Base-by-base conservation (phyloP, 495 filamentous ascomycete species). In the Xylaria nigripes region DNA sequence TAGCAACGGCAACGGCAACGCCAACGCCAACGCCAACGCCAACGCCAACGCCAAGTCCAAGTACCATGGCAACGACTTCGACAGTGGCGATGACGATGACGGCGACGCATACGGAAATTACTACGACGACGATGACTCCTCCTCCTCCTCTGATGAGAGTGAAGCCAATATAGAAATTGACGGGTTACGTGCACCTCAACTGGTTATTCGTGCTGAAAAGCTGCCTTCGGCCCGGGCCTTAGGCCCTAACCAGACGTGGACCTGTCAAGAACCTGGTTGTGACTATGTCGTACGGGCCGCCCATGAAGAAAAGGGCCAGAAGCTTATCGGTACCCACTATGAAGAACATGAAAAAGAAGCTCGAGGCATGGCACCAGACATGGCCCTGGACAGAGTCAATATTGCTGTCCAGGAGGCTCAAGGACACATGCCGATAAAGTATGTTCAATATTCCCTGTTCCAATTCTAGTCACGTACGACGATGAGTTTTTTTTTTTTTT, bases 201-300 rank as follows among this genome's bases (percentile, higher is more conserved):
- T 78, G 38, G 61, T 75, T 16, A 62, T 76, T 30, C 61, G 64
- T 50, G 63, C 76, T 36, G 74, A 77, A 36, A 70, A 63, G 45
- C 53, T 75, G 45, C 76, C 72, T 18, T 76, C 69, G 29, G 72
- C 63, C 49, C 69, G 62, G 1, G 70, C 70, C 19, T 72, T 77
- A 48, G 76, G 76, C 1, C 80, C 81, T 7, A 75, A 83, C 43
- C 81, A 86, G 44, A 78, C 78, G 1, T 92, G 87, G 86, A 71
- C 70, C 10, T 94, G 89, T 61, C 76, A 79, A 25, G 77, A 87
- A 51, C 79, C 81, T 30, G 85, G 78, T 24, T 94, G 89, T 65
- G 63, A 64, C 24, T 80, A 83, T 50, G 71, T 82, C 27, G 77
- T 89, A 21, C 76, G 80, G 59, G 76, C 73, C 24, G 82, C 80